Percentiles rank a stretch among this genome's conserved stretches.
These are phyloP conservation scores for Sungouiella thailandica DNA, from an alignment of 805 yeast species.

Conservation along the genomic window DNA sequence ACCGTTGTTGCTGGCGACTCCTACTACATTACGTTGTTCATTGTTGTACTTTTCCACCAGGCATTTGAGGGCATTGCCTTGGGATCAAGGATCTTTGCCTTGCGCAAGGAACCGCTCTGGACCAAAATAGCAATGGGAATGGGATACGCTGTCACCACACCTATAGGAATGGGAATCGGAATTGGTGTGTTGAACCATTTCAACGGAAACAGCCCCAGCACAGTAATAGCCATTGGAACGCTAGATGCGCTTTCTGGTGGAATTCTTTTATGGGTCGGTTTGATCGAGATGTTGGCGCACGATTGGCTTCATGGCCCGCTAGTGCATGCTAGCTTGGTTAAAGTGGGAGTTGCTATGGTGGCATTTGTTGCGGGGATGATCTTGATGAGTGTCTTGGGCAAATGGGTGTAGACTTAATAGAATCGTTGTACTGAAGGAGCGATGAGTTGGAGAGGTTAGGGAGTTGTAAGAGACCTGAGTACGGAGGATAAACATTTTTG, in stretches of 20 bases:
- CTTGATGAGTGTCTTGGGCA: slow-evolving; percentile 29
- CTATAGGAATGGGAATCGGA: slow-evolving; percentile 31
- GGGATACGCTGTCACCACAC: slow-evolving; percentile 20
- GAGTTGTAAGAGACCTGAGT: no score
- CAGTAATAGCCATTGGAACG: slow-evolving; percentile 29
- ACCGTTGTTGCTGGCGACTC: slow-evolving; percentile 27
- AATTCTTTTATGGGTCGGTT: slow-evolving; percentile 27
- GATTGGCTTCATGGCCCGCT: slow-evolving; percentile 25
- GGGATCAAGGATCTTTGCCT: slow-evolving; percentile 21
- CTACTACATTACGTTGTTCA: slow-evolving; percentile 23
- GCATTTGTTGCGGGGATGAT: slow-evolving; percentile 20
- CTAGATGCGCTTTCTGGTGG: slow-evolving; percentile 33
- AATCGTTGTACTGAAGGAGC: no score
- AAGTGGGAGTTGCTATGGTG: slow-evolving; percentile 11
- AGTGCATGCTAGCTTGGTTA: slow-evolving; percentile 12
- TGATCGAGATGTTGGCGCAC: slow-evolving; percentile 25
- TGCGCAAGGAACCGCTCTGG: slow-evolving; percentile 4
- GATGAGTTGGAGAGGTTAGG: no score
- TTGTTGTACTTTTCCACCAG: slow-evolving; percentile 30
- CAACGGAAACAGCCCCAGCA: slow-evolving; percentile 24
- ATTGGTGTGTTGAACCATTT: slow-evolving; percentile 21
- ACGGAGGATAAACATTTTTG: no score
- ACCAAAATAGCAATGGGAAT: slow-evolving; percentile 18
- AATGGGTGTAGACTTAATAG: slow-evolving; percentile 33
- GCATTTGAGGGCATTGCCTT: slow-evolving; percentile 28